A percentile compares a stretch with the other conserved stretches of the same genome.
These are phyloP conservation scores for Telopea speciosissima DNA, from an alignment of 177 flowering plant species.

Conservation along the genomic window DNA sequence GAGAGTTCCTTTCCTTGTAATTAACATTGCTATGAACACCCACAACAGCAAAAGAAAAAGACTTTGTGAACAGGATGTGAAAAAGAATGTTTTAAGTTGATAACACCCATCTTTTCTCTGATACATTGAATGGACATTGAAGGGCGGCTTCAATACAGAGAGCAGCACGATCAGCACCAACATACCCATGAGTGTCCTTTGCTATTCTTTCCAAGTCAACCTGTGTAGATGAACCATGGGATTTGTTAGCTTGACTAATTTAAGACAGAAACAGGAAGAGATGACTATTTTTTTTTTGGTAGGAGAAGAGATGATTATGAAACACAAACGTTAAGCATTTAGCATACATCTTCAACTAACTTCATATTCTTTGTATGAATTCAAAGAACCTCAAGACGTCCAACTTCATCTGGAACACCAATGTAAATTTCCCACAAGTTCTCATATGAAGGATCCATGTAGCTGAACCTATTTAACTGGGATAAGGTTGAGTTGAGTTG, in stretches of 20 bases:
- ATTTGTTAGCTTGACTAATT: neutral
- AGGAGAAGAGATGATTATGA: neutral
- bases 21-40: too few relatives aligned
- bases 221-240: constrained; percentile 26
- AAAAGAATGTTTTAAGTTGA: constrained; percentile 83
- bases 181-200: constrained; percentile 88
- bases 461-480: too few relatives aligned
- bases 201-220: constrained; percentile 76
- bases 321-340: neutral
- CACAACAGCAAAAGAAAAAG: too few relatives aligned
- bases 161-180: constrained; percentile 94
- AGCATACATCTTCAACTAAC: constrained; percentile 68
- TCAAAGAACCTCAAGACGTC: constrained; percentile 85
- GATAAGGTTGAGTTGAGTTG: neutral
- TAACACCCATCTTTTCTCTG: constrained; percentile 92
- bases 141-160: constrained; percentile 88
- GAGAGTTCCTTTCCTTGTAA: too few relatives aligned
- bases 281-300: too few relatives aligned
- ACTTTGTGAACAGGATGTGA: too few relatives aligned
- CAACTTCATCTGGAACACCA: constrained; percentile 92
- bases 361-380: constrained; percentile 94
- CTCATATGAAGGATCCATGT: too few relatives aligned
- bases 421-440: constrained; percentile 89
- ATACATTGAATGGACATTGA: too few relatives aligned
- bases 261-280: neutral